Evolutionary conservation across 1,284 basidiomycete genomes (phyloP).

Genomic region (Sporisorium iseilematis-ciliati): DNA sequence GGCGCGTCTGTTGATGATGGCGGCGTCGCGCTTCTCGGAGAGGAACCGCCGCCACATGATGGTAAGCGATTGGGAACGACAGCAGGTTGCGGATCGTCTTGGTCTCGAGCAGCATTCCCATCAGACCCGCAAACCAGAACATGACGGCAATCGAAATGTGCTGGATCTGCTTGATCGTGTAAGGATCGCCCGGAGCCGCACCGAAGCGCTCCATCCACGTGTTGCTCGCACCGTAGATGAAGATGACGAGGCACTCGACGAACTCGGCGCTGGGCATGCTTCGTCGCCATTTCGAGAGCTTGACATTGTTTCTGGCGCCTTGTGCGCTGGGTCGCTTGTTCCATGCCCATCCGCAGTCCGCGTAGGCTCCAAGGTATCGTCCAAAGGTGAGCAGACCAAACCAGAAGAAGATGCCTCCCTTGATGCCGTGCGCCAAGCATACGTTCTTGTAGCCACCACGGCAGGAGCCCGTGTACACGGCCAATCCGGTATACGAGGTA

Average conservation of each 20-base stretch:
- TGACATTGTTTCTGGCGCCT: conserved; percentile 3
- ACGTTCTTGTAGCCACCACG: conserved; percentile 75
- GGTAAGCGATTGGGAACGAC: conserved; percentile 47
- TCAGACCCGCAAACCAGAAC: conserved; percentile 94
- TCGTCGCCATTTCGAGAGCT: conserved; percentile 35
- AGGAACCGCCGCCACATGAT: conserved; percentile 29
- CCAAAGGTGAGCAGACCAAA: conserved; percentile 90
- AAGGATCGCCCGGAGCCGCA: conserved; percentile 82
- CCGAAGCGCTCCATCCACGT: conserved; percentile 97
- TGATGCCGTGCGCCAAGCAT: conserved; percentile 93
- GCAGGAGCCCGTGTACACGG: conserved; percentile 85
- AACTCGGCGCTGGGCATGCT: conserved; percentile 77
- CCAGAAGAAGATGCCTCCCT: conserved; percentile 73
- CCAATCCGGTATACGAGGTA: conserved; percentile 78
- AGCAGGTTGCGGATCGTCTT: conserved; percentile 69
- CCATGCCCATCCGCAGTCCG: conserved; percentile 95
- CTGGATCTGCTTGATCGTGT: conserved; percentile 91
- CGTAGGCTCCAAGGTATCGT: conserved; percentile 89
- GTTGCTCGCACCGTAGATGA: conserved; percentile 88
- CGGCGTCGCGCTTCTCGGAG: conserved; percentile 25
- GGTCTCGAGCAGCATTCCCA: conserved; percentile 91
- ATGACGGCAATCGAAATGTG: conserved; percentile 94
- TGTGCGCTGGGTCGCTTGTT: conserved; percentile 73
- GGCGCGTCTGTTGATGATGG: neutral
- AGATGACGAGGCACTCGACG: conserved; percentile 87